Evolutionary conservation across 139 green algal species (phyloP).

Genomic region (Pedinophyceae sp.): DNA sequence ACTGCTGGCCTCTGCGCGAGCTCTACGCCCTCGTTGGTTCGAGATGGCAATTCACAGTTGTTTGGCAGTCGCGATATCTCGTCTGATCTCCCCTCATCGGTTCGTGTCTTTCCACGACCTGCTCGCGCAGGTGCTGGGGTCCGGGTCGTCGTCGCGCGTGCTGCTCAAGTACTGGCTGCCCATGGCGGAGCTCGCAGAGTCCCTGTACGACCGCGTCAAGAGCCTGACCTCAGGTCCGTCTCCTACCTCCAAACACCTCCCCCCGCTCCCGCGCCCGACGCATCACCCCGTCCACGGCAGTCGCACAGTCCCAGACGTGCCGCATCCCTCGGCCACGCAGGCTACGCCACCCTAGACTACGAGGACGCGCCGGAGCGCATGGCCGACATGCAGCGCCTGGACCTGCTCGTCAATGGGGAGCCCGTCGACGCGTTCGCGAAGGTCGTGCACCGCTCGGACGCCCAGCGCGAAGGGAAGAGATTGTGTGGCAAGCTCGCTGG

Average conservation of each 20-base stretch:
- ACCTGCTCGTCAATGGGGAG: conserved; percentile 72
- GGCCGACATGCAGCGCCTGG: conserved; percentile 66
- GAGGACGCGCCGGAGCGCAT: conserved; percentile 46
- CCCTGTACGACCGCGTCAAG: conserved; percentile 83
- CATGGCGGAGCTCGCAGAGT: conserved; percentile 56
- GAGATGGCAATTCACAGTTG: too few species aligned
- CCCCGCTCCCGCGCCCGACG: too few species aligned
- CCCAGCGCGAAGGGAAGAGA: background rate
- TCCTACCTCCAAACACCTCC: too few species aligned
- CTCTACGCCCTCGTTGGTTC: too few species aligned
- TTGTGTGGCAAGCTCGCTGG: background rate
- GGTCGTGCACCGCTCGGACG: conserved; percentile 50
- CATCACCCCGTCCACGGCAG: too few species aligned
- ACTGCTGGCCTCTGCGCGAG: background rate
- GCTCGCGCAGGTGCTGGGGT: too few species aligned
- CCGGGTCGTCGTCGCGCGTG: conserved; percentile 23
- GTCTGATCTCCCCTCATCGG: too few species aligned
- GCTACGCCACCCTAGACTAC: conserved; percentile 89
- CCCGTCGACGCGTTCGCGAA: conserved; percentile 64
- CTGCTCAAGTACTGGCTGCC: conserved; percentile 59
- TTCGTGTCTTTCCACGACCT: too few species aligned
- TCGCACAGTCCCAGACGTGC: too few species aligned
- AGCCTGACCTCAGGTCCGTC: conserved; percentile 35
- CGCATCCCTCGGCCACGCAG: too few species aligned
- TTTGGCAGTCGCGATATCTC: too few species aligned